Evolutionary conservation across 768 basidiomycete genomes (phyloP).

Genomic region (Kondoa malvinella): DNA sequence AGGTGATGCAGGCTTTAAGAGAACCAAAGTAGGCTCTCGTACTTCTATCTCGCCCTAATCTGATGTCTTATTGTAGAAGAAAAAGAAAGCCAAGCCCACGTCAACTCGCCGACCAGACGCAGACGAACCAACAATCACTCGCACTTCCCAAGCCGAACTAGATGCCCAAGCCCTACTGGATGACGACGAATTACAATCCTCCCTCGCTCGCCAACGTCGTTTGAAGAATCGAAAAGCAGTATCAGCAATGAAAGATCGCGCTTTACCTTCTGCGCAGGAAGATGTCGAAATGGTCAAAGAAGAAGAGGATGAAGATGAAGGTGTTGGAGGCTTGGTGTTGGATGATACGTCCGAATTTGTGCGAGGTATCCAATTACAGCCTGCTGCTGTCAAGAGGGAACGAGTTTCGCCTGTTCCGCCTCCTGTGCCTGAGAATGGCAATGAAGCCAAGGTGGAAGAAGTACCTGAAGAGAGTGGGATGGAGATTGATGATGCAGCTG

Average conservation of each 20-base stretch:
- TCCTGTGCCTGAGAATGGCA: conserved; percentile 31
- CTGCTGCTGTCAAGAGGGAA: conserved; percentile 7
- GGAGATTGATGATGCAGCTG: conserved; percentile 14
- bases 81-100: conserved; percentile 54
- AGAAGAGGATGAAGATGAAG: conserved; percentile 15
- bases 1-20: conserved; percentile 88
- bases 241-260: conserved; percentile 34
- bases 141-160: conserved; percentile 5
- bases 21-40: conserved; percentile 51
- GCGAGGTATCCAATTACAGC: conserved; percentile 35
- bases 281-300: conserved; percentile 7
- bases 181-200: conserved; percentile 93
- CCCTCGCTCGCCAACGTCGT: conserved; percentile 66
- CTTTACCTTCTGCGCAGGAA: conserved; percentile 3
- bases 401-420: conserved; percentile 1
- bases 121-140: conserved; percentile 30
- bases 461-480: not conserved
- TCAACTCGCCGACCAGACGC: conserved; percentile 31
- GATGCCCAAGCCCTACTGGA: conserved; percentile 45
- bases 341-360: conserved; percentile 97
- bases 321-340: conserved; percentile 53
- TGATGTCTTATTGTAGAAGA: conserved; percentile 42
- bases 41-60: conserved; percentile 12
- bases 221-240: conserved; percentile 61
- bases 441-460: conserved; percentile 55